phyloP scores from a whole-genome alignment of 345 rosid genomes.

The Citropsis articulata region DNA sequence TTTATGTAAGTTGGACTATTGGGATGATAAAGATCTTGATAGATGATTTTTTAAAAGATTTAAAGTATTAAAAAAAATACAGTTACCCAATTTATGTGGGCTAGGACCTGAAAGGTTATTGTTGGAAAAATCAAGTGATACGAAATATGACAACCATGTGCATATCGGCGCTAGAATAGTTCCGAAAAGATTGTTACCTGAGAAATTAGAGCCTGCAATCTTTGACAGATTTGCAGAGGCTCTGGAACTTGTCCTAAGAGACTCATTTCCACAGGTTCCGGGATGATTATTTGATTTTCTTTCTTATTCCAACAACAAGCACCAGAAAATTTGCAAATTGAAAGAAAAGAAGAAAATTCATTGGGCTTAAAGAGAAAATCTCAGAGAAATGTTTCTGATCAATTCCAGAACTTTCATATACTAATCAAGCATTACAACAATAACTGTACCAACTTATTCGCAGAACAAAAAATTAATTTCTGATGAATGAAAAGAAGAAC shows the following conservation, averaged over 20 bases:
- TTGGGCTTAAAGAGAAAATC: too few relatives aligned
- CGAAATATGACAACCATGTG: slow-evolving; percentile 70
- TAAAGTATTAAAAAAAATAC: slow-evolving; percentile 55
- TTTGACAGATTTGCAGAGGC: slow-evolving; percentile 55
- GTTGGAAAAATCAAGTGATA: slow-evolving; percentile 61
- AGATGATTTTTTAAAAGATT: slow-evolving; percentile 52
- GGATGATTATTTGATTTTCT: slow-evolving; percentile 54
- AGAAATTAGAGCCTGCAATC: slow-evolving; percentile 70
- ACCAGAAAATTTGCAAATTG: too few relatives aligned
- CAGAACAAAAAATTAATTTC: not conserved
- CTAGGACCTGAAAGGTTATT: slow-evolving; percentile 60
- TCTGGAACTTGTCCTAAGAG: slow-evolving; percentile 65
- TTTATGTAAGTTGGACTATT: slow-evolving; percentile 39
- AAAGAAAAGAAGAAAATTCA: too few relatives aligned
- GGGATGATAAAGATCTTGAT: slow-evolving; percentile 58
- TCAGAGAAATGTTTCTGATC: too few relatives aligned
- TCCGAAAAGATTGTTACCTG: slow-evolving; percentile 60
- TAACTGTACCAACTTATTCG: not conserved
- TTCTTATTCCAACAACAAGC: slow-evolving; percentile 60
- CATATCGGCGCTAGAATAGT: slow-evolving; percentile 58
- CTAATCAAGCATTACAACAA: not conserved
- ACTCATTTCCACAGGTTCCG: slow-evolving; percentile 52
- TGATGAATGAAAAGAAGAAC: not conserved
- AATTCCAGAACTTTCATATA: too few relatives aligned
- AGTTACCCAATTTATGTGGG: slow-evolving; percentile 57